These are phyloP conservation scores for Sarcodon aspratus DNA, from an alignment of 768 basidiomycete genomes.

Conservation along the genomic window DNA sequence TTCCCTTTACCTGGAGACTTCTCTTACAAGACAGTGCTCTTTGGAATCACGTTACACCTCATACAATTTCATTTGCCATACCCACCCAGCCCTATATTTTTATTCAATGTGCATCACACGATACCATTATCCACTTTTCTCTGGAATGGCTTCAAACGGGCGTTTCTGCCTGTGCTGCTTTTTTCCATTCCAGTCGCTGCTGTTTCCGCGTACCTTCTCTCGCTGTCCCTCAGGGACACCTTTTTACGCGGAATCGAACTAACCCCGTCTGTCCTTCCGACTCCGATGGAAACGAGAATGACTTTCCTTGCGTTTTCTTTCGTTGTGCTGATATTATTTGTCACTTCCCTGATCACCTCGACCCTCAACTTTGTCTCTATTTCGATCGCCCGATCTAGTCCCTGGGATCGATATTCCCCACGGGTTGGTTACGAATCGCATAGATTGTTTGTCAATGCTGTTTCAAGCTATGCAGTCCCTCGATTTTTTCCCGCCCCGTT, in stretches of 20 bases:
- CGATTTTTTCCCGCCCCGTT: conserved; percentile 41
- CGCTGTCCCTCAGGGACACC: conserved; percentile 32
- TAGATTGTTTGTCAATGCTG: conserved; percentile 23
- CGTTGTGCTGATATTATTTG: conserved; percentile 22
- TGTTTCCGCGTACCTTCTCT: conserved; percentile 31
- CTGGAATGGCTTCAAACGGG: conserved; percentile 21
- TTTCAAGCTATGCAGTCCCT: conserved; percentile 19
- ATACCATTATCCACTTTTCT: conserved; percentile 37
- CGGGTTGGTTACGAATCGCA: conserved; percentile 34
- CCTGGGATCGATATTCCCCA: conserved; percentile 40
- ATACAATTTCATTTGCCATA: conserved; percentile 34
- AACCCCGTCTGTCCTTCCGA: conserved; percentile 10
- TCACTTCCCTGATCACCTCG: conserved; percentile 22
- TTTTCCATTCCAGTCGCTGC: conserved; percentile 42
- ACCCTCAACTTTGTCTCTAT: conserved; percentile 10
- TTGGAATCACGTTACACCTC: conserved; percentile 28
- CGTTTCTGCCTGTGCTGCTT: conserved; percentile 26
- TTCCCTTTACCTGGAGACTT: conserved; percentile 28
- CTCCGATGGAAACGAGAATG: conserved; percentile 38
- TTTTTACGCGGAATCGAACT: conserved; percentile 9
- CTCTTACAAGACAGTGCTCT: conserved; percentile 29
- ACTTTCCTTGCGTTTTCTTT: conserved; percentile 28
- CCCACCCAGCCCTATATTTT: conserved; percentile 31
- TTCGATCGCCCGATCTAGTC: background rate
- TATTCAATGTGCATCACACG: conserved; percentile 24